A percentile compares a stretch with the other conserved stretches of the same genome.
Conservation (phyloP, 1,284 basidiomycete genomes). For the Laetiporus sulphureus region DNA sequence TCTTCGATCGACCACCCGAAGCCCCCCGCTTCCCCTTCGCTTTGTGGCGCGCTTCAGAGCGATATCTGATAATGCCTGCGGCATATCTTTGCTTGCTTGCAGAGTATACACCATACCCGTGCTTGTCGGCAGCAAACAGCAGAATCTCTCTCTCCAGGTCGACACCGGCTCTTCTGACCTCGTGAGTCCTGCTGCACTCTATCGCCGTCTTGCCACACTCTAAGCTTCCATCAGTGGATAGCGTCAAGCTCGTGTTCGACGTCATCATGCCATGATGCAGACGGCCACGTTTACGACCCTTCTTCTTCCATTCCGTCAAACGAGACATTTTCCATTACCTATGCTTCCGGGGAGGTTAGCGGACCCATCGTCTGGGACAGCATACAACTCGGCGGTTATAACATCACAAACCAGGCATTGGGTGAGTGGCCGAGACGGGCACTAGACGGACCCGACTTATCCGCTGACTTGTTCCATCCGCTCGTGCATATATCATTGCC, state of each 20-base stretch:
- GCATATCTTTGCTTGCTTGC: neutral
- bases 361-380: slow-evolving; percentile 66
- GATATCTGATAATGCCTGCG: too few relatives aligned
- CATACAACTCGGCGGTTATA: slow-evolving; percentile 51
- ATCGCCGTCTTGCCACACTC: neutral
- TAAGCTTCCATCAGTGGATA: slow-evolving; percentile 44
- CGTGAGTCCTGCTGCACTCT: slow-evolving; percentile 30
- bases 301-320: slow-evolving; percentile 24
- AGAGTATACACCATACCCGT: slow-evolving; percentile 60
- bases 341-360: slow-evolving; percentile 48
- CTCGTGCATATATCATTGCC: neutral
- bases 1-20: too few relatives aligned
- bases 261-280: slow-evolving; percentile 33
- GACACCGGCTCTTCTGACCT: slow-evolving; percentile 76
- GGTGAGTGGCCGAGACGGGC: slow-evolving; percentile 38
- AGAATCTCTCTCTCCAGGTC: slow-evolving; percentile 55
- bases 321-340: slow-evolving; percentile 22
- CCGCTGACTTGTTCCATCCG: neutral
- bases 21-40: too few relatives aligned
- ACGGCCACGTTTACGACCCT: slow-evolving; percentile 25
- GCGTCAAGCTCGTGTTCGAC: slow-evolving; percentile 49
- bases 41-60: too few relatives aligned
- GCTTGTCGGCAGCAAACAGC: slow-evolving; percentile 38
- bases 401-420: slow-evolving; percentile 53
- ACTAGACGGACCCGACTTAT: too few relatives aligned